A percentile compares a stretch with the other conserved stretches of the same genome.
Conservation (phyloP, 306 rosid species). For the Gleditsia sinensis region DNA sequence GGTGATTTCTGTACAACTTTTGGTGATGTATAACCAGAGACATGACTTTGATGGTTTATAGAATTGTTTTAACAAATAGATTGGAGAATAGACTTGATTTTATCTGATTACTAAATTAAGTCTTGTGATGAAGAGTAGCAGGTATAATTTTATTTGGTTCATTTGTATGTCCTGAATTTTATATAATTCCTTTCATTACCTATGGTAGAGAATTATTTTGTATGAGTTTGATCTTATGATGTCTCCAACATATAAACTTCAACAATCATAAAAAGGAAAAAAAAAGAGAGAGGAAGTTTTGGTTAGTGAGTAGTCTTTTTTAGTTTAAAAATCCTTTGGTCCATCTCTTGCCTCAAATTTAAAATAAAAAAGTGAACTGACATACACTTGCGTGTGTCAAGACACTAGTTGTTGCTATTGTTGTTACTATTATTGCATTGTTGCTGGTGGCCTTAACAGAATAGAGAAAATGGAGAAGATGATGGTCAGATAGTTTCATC, state of each 20-base stretch:
- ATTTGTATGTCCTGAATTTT: no score
- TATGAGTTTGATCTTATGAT: neutral
- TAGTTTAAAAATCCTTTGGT: no score
- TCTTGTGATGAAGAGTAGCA: neutral
- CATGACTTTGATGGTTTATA: neutral
- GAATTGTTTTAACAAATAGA: neutral
- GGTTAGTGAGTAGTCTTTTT: neutral
- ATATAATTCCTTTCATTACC: no score
- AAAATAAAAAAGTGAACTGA: no score
- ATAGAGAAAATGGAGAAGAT: no score
- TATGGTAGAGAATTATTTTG: no score
- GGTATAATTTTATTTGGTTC: neutral
- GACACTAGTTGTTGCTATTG: no score
- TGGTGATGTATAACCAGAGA: neutral
- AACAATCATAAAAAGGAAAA: no score
- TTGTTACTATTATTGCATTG: no score
- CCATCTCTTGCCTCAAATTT: no score
- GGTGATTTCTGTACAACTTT: neutral
- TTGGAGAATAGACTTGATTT: slow-evolving; percentile 15
- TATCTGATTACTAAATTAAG: neutral
- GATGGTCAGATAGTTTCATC: slow-evolving; percentile 2
- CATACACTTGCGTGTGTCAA: no score
- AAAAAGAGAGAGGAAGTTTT: neutral
- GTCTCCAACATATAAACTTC: neutral
- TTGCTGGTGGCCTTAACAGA: no score